Conservation (phyloP, 2,329 filamentous ascomycete genomes). For the Cordyceps cateniannulata region DNA sequence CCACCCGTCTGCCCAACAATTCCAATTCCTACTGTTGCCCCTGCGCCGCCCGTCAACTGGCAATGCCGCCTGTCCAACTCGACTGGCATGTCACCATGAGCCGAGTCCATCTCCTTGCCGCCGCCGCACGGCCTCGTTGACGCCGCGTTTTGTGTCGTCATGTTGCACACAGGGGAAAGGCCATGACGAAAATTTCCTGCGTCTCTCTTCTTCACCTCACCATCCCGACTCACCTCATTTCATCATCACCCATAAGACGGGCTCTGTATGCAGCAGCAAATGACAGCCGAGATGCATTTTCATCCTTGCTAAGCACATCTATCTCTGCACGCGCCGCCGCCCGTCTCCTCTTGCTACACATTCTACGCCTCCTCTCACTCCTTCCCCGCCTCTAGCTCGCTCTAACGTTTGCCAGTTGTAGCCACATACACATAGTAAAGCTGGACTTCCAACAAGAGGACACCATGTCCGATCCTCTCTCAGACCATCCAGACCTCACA, state of each 20-base stretch:
- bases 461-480: slow-evolving; percentile 9
- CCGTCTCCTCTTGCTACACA: not conserved
- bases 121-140: not conserved
- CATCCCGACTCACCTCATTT: slow-evolving; percentile 6
- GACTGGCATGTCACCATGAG: not conserved
- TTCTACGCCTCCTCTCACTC: not conserved
- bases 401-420: slow-evolving; percentile 6
- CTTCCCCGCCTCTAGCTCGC: not conserved
- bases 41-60: not conserved
- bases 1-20: slow-evolving; percentile 1
- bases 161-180: not conserved
- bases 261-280: not conserved
- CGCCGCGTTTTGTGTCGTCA: not conserved
- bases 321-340: not conserved
- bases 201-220: not conserved
- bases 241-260: not conserved
- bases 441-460: slow-evolving; percentile 2
- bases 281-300: not conserved
- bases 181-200: not conserved
- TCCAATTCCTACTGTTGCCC: not conserved
- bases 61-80: not conserved
- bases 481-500: slow-evolving; percentile 42
- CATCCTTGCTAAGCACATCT: not conserved
- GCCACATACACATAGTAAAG: slow-evolving; percentile 5
- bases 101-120: not conserved